Evolutionary conservation across 371 early-diverging fungal species (phyloP).

Genomic region (Mucor sp.): DNA sequence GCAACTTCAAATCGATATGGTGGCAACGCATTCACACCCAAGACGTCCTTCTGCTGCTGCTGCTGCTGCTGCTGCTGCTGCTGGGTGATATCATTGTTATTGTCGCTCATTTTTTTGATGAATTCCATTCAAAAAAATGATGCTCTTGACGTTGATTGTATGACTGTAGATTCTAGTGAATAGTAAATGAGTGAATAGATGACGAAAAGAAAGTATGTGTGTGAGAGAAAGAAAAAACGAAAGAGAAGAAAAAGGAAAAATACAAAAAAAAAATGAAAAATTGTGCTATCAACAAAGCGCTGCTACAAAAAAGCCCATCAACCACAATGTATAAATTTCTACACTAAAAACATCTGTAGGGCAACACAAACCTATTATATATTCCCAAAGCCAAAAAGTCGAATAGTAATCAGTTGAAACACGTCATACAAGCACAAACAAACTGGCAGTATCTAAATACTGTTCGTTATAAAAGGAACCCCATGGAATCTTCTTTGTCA

Average conservation of each 20-base stretch:
- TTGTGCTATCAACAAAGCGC: not conserved
- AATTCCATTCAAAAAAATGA: not conserved
- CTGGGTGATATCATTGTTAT: not conserved
- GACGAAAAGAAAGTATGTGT: not conserved
- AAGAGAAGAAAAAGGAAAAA: not conserved
- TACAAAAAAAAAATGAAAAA: not conserved
- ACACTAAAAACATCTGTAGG: not conserved
- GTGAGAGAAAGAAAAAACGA: not conserved
- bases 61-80: not conserved
- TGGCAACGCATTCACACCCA: conserved; percentile 9
- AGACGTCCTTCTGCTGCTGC: not conserved
- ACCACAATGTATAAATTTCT: not conserved
- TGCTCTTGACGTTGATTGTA: not conserved
- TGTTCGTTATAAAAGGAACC: not conserved
- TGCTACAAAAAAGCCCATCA: not conserved
- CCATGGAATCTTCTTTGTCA: not conserved
- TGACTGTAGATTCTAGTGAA: not conserved
- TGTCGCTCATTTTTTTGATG: conserved; percentile 1
- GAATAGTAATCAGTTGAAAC: not conserved
- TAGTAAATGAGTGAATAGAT: not conserved
- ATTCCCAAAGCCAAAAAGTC: conserved; percentile 1
- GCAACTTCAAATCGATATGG: not conserved
- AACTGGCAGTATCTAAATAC: not conserved
- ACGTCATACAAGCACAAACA: conserved; percentile 10
- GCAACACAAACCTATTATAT: conserved; percentile 3